Evolutionary conservation across 345 rosid species (phyloP), one percentile per base, ranked within the genome.

Genomic region (Moringa oleifera): DNA sequence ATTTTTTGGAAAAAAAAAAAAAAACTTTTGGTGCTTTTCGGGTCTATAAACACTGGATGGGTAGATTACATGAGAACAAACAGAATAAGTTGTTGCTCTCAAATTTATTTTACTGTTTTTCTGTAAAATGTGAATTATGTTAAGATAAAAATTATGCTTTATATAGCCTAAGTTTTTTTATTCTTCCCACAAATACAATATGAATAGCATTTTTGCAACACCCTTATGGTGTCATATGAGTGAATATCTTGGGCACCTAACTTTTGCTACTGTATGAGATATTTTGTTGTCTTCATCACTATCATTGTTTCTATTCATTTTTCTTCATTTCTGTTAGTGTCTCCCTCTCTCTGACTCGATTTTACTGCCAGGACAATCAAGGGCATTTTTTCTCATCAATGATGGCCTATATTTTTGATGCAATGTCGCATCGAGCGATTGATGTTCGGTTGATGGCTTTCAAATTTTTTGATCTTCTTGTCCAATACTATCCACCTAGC

Each of bases 401-500:
- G 84, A 85, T 88, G 96, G 71, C 86, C 18, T 82, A 82, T 63
- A 83, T 90, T 61, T 94, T 90, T 63, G 79, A 63, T 25, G 95
- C 92, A 18, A 90, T 88, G 99, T 81, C 89, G 47, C 65, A 82
- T 76, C 80, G 86, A 64, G 72, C 84, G 20, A 59, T 88, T 59
- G 97, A 94, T 22, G 84, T 94, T 72, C 95, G 94, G 57, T 66
- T 90, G 81, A 88, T 82, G 92, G 97, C 97, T 63, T 90, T 94
- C 83, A 85, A 76, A 54, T 80, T 85, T 73, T 70, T 83, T 53
- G 84, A 88, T 61, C 92, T 82, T 52, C 82, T 83, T 63, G 84
- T 94, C 18, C 81, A 86, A 62, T 68, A 75, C 69, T 62, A 88
- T 73, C 89, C 92, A 19, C 75, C 86, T 58, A 68, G 84, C 57